phyloP scores from a whole-genome alignment of 2,329 filamentous ascomycete genomes.

The Fusarium marasasianum region DNA sequence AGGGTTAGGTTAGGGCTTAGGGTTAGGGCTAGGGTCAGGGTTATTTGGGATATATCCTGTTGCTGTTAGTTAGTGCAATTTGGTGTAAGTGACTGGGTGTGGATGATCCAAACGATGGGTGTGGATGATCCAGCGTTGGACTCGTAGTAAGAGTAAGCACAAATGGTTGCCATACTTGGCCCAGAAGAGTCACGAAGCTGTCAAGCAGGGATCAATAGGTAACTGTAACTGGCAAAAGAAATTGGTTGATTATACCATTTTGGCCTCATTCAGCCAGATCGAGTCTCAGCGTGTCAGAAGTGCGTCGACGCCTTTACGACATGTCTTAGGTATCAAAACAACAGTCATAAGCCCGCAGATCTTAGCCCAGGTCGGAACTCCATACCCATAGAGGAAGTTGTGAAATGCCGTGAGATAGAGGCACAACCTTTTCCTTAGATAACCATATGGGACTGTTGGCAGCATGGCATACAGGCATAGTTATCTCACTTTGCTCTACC shows the following conservation, averaged over 20 bases:
- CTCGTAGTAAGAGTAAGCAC: constrained; percentile 23
- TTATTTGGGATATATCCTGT: no score
- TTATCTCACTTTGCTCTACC: constrained; percentile 4
- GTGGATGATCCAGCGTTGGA: no score
- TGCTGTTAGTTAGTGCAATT: no score
- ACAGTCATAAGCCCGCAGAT: constrained; percentile 3
- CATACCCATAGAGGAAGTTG: background rate
- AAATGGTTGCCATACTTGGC: background rate
- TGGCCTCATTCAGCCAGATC: constrained; percentile 5
- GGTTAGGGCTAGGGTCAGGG: no score
- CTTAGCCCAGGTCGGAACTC: background rate
- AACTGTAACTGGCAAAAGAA: constrained; percentile 16
- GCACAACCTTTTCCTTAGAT: constrained; percentile 1
- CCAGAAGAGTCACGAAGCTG: constrained; percentile 11
- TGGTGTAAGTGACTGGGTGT: no score
- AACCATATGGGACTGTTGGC: background rate
- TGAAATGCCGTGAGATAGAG: constrained; percentile 20
- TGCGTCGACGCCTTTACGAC: constrained; percentile 5
- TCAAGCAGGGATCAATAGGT: constrained; percentile 12
- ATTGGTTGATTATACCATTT: constrained; percentile 7
- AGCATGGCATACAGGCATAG: background rate
- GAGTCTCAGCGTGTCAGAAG: constrained; percentile 16
- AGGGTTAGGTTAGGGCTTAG: no score
- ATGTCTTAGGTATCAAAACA: background rate
- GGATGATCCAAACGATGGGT: no score